Evolutionary conservation across 2,329 filamentous ascomycete genomes (phyloP), one percentile per base, ranked within the genome.

Genomic region (Penicillium expansum): DNA sequence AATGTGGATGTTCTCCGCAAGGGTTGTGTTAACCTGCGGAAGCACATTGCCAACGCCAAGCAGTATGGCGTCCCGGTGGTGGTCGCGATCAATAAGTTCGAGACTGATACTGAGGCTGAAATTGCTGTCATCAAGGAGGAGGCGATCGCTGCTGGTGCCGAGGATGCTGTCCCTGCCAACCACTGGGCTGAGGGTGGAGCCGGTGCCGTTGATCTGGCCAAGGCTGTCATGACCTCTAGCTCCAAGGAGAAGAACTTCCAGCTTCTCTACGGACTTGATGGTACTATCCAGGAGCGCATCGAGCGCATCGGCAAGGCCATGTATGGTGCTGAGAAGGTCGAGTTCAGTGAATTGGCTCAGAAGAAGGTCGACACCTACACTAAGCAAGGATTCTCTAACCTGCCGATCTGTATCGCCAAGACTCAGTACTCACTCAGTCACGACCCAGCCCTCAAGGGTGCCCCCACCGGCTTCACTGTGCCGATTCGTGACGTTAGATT

Each of bases 331-430:
- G 86, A 83, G 4, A 86, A 85, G 58, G 92, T 97, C 59, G 91
- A 96, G 77, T 94, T 99, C 77, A 95, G 90, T 72, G 92, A 96
- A 74, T 82, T 94, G 50, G 94, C 94, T 0, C 91, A 95, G 80
- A 91, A 92, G 80, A 97, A 99, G 85, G 89, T 97, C 63, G 92
- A 97, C 72, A 92, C 88, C 8, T 99, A 97, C 77, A 92, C 90
- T 32, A 86, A 86, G 72, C 94, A 97, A 76, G 94, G 94, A 44
- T 95, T 93, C 69, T 89, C 89, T 22, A 91, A 96, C 75, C 80
- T 99, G 63, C 94, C 94, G 35, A 96, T 97, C 71, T 99, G 94
- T 75, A 85, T 97, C 63, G 94, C 94, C 61, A 99, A 99, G 86
- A 99, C 94, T 14, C 94, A 99, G 76, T 99, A 99, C 80, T 96